These are phyloP conservation scores for Neurospora sp. DNA, from an alignment of 495 filamentous ascomycete genomes.

Conservation along the genomic window DNA sequence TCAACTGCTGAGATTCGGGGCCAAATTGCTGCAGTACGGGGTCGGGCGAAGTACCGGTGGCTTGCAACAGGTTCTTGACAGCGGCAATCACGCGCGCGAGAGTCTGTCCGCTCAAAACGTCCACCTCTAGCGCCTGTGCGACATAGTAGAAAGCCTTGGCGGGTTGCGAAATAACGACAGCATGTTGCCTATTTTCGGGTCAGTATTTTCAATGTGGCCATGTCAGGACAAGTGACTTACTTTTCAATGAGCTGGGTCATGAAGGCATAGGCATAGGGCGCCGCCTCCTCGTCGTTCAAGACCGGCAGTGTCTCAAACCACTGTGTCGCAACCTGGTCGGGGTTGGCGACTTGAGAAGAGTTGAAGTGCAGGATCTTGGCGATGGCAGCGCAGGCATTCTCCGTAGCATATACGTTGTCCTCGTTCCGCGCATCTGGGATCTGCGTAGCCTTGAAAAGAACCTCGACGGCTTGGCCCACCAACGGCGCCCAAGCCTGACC, in stretches of 20 bases:
- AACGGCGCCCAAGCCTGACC: slow-evolving; percentile 77
- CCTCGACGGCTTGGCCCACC: slow-evolving; percentile 63
- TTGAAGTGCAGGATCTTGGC: slow-evolving; percentile 95
- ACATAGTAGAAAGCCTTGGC: slow-evolving; percentile 73
- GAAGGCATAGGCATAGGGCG: slow-evolving; percentile 92
- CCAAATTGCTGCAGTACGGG: slow-evolving; percentile 59
- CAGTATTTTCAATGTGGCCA: neutral
- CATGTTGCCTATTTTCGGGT: slow-evolving; percentile 62
- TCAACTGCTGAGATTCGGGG: slow-evolving; percentile 65
- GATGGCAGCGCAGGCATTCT: slow-evolving; percentile 94
- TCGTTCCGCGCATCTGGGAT: slow-evolving; percentile 72
- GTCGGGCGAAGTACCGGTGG: slow-evolving; percentile 58
- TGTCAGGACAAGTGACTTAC: slow-evolving; percentile 50
- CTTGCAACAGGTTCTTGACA: slow-evolving; percentile 61
- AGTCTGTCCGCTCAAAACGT: slow-evolving; percentile 77
- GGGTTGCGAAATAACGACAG: slow-evolving; percentile 63
- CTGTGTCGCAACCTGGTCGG: slow-evolving; percentile 58
- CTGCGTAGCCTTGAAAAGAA: slow-evolving; percentile 73
- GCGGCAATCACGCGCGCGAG: slow-evolving; percentile 60
- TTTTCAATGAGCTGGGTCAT: slow-evolving; percentile 84
- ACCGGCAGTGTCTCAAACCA: slow-evolving; percentile 91
- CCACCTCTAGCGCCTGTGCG: slow-evolving; percentile 77
- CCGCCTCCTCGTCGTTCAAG: slow-evolving; percentile 92
- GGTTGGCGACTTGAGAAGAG: slow-evolving; percentile 56
- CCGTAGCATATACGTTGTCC: slow-evolving; percentile 90